Percentiles rank a stretch among this genome's conserved stretches.
Evolutionary conservation across 2,329 filamentous ascomycete genomes (phyloP).

Genomic region (Ciborinia camelliae): DNA sequence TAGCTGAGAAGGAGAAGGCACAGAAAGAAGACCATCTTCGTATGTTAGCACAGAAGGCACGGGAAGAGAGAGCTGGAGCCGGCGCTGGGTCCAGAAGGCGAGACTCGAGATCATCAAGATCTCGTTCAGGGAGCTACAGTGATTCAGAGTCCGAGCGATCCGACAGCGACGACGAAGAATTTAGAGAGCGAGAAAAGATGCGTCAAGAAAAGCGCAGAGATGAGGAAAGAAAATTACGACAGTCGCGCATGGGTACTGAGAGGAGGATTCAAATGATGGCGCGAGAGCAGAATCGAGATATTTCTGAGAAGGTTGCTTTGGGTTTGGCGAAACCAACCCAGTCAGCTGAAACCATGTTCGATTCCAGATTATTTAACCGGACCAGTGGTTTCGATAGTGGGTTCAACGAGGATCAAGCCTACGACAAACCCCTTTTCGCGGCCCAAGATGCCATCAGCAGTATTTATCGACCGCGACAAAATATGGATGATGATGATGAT

Average conservation of each 20-base stretch:
- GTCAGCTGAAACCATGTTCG: conserved; percentile 92
- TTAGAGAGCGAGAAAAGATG: conserved; percentile 71
- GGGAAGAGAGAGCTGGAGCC: conserved; percentile 68
- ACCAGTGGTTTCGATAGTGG: conserved; percentile 85
- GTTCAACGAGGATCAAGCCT: conserved; percentile 96
- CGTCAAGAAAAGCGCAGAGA: conserved; percentile 76
- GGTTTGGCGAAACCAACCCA: conserved; percentile 93
- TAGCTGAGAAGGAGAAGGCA: conserved; percentile 94
- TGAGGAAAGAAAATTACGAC: conserved; percentile 83
- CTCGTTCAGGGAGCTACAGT: conserved; percentile 49
- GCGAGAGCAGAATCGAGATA: conserved; percentile 92
- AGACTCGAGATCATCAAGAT: conserved; percentile 38
- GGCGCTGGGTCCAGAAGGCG: conserved; percentile 44
- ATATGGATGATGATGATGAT: conserved; percentile 71
- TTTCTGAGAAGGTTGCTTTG: conserved; percentile 93
- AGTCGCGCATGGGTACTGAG: conserved; percentile 94
- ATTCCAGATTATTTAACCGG: conserved; percentile 93
- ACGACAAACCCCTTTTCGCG: conserved; percentile 95
- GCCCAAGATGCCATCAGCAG: conserved; percentile 92
- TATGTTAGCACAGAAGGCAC: conserved; percentile 82
- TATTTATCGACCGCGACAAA: conserved; percentile 81
- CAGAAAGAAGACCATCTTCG: conserved; percentile 92
- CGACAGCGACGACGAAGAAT: conserved; percentile 56
- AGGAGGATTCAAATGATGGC: conserved; percentile 89
- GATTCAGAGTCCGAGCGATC: conserved; percentile 47